These are phyloP conservation scores for Euryodendron excelsum DNA, from an alignment of 148 eudicot species.

Conservation along the genomic window DNA sequence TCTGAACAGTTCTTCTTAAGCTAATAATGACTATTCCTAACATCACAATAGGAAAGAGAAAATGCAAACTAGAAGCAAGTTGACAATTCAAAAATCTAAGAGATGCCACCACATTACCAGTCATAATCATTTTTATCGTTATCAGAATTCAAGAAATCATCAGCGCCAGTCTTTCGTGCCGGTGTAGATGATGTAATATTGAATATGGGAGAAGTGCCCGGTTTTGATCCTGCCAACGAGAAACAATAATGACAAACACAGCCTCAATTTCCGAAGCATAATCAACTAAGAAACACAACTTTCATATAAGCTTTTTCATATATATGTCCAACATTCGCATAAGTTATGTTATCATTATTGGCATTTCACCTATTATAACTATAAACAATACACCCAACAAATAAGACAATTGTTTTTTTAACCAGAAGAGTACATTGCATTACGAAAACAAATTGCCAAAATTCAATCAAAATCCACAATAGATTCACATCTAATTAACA, in stretches of 20 bases:
- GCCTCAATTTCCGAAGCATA: slow-evolving; percentile 8
- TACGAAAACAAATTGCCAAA: too few species aligned
- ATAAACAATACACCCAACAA: background rate
- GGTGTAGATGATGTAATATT: slow-evolving; percentile 51
- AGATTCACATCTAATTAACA: too few species aligned
- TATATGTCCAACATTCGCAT: too few species aligned
- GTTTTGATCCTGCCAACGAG: slow-evolving; percentile 48
- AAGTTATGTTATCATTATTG: background rate
- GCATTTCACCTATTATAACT: background rate
- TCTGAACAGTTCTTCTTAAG: background rate
- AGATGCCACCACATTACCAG: slow-evolving; percentile 52
- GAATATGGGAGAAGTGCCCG: slow-evolving; percentile 70
- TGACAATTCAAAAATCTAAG: background rate
- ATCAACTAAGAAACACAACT: background rate
- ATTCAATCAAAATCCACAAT: too few species aligned
- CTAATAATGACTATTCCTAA: too few species aligned
- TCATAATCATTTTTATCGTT: slow-evolving; percentile 91
- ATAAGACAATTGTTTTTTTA: too few species aligned
- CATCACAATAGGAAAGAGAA: background rate
- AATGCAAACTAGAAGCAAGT: background rate
- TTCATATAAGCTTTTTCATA: background rate
- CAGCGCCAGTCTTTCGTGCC: slow-evolving; percentile 60
- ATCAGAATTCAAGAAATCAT: slow-evolving; percentile 84
- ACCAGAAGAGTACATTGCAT: too few species aligned
- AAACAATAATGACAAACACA: slow-evolving; percentile 16